Base-by-base conservation (phyloP, 2,329 filamentous ascomycete genomes). In the Ascosphaera acerosa region DNA sequence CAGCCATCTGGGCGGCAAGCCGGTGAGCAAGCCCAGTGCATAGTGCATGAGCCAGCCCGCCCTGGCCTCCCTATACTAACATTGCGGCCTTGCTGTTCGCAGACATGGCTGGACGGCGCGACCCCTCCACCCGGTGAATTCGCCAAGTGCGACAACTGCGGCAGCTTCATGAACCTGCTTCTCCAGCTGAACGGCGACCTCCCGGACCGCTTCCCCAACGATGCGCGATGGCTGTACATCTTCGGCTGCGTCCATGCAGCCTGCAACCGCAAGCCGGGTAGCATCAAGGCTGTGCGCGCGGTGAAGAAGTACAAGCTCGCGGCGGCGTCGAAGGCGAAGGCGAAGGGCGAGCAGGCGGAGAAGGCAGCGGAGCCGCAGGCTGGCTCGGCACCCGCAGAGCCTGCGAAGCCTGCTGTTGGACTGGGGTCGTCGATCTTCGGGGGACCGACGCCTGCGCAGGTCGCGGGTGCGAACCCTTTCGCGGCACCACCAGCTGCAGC, bases 181-280 rank as follows among this genome's bases (percentile, higher is more conserved):
- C 64, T 97, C 29, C 81, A 97, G 51, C 64, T 97, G 17, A 80
- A 97, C 51, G 82, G 70, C 43, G 81, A 92, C 47, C 62, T 94
- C 3, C 82, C 81, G 10, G 75, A 84, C 33, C 64, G 69, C 30
- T 92, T 91, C 44, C 76, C 81, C 2, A 70, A 72, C 34, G 78
- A 94, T 51, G 80, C 92, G 44, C 64, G 87, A 41, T 68, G 84
- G 37, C 49, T 97, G 12, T 94, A 92, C 45, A 61, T 97, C 9
- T 81, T 90, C 49, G 66, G 66, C 12, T 97, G 87, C 51, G 65
- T 70, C 35, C 64, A 67, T 40, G 77, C 76, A 49, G 59, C 67
- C 7, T 97, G 87, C 47, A 67, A 76, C 43, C 64, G 82, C 38
- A 84, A 80, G 44, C 64, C 72, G 14, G 87, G 87, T 2, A 84